Evolutionary conservation across 2,329 filamentous ascomycete genomes (phyloP).

Genomic region (Xylariales sp.): DNA sequence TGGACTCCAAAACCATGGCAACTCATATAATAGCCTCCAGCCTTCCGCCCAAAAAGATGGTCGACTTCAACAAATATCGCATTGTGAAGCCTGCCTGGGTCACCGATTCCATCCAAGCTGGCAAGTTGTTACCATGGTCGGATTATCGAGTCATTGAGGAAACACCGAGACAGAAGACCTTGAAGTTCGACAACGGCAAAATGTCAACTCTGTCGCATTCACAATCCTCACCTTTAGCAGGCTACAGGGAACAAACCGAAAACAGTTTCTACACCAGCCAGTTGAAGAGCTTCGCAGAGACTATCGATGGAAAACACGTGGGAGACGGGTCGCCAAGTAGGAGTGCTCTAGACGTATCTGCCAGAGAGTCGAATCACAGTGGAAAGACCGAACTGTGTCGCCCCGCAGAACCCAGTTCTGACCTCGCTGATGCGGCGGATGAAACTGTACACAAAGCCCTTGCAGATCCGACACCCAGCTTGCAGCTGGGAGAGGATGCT

Average conservation of each 20-base stretch:
- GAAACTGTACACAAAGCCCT: too few species aligned
- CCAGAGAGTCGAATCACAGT: neutral
- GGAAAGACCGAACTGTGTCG: neutral
- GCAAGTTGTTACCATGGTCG: constrained; percentile 80
- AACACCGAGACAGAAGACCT: constrained; percentile 73
- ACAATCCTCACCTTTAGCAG: constrained; percentile 39
- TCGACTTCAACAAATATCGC: constrained; percentile 82
- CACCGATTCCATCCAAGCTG: constrained; percentile 79
- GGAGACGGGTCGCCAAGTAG: constrained; percentile 2
- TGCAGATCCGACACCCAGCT: neutral
- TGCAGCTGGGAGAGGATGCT: neutral
- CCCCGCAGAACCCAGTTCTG: neutral
- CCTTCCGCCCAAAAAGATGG: constrained; percentile 85
- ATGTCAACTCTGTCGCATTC: constrained; percentile 63
- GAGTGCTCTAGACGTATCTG: too few species aligned
- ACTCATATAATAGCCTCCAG: constrained; percentile 94
- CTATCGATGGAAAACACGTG: constrained; percentile 13
- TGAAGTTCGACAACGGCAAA: constrained; percentile 58
- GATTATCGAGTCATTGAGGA: constrained; percentile 82
- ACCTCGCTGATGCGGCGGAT: neutral
- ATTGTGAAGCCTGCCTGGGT: constrained; percentile 96
- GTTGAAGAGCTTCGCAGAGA: constrained; percentile 38
- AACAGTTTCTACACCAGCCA: constrained; percentile 79
- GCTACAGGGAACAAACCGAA: constrained; percentile 79
- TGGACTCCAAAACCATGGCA: constrained; percentile 90